Evolutionary conservation across 306 rosid genomes (phyloP).

Genomic region (Acmispon strigosus): DNA sequence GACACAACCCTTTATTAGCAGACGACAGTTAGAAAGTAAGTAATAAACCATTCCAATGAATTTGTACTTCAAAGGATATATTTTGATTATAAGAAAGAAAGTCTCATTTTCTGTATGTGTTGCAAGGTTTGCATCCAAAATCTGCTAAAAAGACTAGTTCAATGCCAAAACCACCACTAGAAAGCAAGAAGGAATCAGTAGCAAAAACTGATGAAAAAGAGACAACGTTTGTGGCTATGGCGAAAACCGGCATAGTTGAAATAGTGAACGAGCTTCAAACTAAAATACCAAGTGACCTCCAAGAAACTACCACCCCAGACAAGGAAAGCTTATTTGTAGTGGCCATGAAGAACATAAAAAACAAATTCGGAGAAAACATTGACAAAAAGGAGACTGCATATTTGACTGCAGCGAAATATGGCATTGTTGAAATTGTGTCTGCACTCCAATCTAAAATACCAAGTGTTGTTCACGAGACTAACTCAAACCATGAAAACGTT

Average conservation of each 20-base stretch:
- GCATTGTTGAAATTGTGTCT: slow-evolving; percentile 10
- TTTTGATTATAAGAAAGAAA: no score
- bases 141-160: background rate
- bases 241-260: slow-evolving; percentile 11
- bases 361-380: background rate
- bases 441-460: background rate
- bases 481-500: slow-evolving; percentile 15
- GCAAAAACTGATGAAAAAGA: background rate
- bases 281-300: background rate
- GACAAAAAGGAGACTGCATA: background rate
- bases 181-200: background rate
- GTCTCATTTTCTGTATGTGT: background rate
- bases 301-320: background rate
- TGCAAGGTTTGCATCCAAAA: background rate
- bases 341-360: slow-evolving; percentile 1
- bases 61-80: background rate
- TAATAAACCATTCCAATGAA: background rate
- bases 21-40: background rate
- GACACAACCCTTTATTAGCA: background rate
- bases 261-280: background rate
- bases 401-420: slow-evolving; percentile 10
- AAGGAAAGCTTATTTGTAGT: slow-evolving; percentile 5
- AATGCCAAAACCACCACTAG: background rate
- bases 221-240: background rate
- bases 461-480: slow-evolving; percentile 1